phyloP scores from a whole-genome alignment of 257 asterid genomes.

The Handroanthus guayacan region DNA sequence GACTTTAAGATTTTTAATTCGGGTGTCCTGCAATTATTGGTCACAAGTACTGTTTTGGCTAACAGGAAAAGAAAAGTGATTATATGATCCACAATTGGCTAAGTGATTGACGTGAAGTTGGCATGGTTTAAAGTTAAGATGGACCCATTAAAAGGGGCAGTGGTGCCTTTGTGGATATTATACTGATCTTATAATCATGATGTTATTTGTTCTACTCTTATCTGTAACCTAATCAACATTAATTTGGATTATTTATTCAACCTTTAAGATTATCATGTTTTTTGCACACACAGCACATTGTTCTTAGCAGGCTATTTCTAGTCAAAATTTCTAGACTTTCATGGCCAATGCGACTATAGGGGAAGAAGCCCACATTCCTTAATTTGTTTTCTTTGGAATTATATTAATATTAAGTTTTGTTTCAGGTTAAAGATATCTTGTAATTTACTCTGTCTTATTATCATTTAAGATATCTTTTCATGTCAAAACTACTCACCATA shows the following conservation, averaged over 20 bases:
- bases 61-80: constrained; percentile 36
- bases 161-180: constrained; percentile 43
- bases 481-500: no score
- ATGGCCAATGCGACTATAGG: no score
- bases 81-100: constrained; percentile 34
- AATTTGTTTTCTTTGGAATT: background rate
- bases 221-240: constrained; percentile 35
- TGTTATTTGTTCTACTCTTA: constrained; percentile 50
- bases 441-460: no score
- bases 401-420: no score
- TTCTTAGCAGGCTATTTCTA: background rate
- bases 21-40: constrained; percentile 27
- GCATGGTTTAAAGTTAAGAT: constrained; percentile 40
- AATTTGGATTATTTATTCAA: background rate
- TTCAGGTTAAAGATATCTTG: no score
- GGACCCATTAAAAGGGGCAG: constrained; percentile 45
- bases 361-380: no score
- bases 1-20: no score
- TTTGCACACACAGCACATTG: background rate
- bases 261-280: background rate
- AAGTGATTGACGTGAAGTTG: constrained; percentile 43
- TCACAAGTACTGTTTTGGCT: constrained; percentile 27
- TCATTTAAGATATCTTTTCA: no score
- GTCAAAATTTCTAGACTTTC: background rate
- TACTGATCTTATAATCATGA: constrained; percentile 56